phyloP scores from a whole-genome alignment of 2,329 filamentous ascomycete species.

The Lecanicillium sp. region DNA sequence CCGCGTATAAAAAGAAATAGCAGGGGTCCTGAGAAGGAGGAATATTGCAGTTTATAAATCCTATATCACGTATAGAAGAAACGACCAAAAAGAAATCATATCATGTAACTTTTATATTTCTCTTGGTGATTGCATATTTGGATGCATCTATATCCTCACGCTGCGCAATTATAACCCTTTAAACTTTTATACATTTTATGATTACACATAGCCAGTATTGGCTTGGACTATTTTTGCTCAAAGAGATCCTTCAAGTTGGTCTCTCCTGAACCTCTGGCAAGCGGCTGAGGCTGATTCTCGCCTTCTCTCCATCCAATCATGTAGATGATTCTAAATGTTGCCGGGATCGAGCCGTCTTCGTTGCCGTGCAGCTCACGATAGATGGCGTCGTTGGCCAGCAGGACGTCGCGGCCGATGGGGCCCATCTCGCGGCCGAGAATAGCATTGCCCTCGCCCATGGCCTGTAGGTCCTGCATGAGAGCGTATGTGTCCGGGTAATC shows the following conservation, averaged over 20 bases:
- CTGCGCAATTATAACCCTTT: no score
- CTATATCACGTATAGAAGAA: neutral
- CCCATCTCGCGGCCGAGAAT: constrained; percentile 80
- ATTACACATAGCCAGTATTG: neutral
- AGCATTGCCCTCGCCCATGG: constrained; percentile 94
- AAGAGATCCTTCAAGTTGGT: constrained; percentile 81
- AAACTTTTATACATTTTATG: constrained; percentile 1
- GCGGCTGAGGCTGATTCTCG: constrained; percentile 68
- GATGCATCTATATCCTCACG: no score
- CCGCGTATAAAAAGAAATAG: constrained; percentile 45
- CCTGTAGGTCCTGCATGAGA: constrained; percentile 88
- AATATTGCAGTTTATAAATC: constrained; percentile 5
- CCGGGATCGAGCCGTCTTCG: constrained; percentile 68
- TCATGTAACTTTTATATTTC: neutral
- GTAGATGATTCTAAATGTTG: constrained; percentile 91
- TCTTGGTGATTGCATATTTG: neutral
- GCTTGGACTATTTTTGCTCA: constrained; percentile 36
- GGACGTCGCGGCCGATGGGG: constrained; percentile 69
- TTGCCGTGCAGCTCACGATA: constrained; percentile 85
- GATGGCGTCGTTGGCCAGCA: constrained; percentile 82
- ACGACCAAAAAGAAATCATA: neutral
- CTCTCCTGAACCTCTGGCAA: constrained; percentile 78
- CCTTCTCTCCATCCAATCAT: constrained; percentile 99
- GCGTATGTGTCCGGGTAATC: constrained; percentile 88
- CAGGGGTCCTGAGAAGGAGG: neutral